Conservation (phyloP, 2,329 filamentous ascomycete genomes). For the Pestalotiopsis sp. region DNA sequence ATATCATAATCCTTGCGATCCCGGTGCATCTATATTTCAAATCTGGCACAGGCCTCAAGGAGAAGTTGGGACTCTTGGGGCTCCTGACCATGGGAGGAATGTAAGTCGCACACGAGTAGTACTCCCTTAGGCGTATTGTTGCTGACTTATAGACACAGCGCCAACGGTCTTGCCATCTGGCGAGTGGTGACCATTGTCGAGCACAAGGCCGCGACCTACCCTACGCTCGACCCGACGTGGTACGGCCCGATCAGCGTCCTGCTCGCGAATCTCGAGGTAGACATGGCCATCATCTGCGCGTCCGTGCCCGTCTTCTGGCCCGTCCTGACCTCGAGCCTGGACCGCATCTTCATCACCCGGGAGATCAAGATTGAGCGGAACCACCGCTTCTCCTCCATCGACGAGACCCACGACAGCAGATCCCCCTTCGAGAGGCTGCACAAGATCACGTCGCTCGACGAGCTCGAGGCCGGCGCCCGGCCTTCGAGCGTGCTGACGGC, state of each 20-base stretch:
- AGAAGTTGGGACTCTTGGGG: conserved; percentile 18
- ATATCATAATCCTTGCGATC: conserved; percentile 21
- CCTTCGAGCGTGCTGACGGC: not conserved
- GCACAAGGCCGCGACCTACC: conserved; percentile 27
- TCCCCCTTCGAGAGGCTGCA: not conserved
- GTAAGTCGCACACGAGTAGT: conserved; percentile 13
- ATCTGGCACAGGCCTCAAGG: conserved; percentile 11
- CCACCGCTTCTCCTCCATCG: conserved; percentile 16
- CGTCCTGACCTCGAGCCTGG: conserved; percentile 26
- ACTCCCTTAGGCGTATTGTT: not conserved
- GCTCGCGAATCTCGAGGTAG: conserved; percentile 21
- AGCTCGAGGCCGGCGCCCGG: not conserved
- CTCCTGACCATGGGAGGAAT: conserved; percentile 19
- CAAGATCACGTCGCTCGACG: not conserved
- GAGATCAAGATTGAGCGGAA: conserved; percentile 29
- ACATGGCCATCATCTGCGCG: conserved; percentile 25
- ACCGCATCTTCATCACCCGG: conserved; percentile 35
- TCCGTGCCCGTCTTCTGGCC: conserved; percentile 35
- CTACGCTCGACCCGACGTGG: conserved; percentile 32
- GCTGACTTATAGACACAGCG: not conserved
- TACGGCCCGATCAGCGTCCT: conserved; percentile 26
- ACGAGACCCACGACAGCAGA: conserved; percentile 12
- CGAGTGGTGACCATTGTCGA: conserved; percentile 28
- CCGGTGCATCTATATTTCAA: conserved; percentile 21
- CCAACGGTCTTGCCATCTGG: conserved; percentile 28